A percentile compares a stretch with the other conserved stretches of the same genome.
phyloP scores from a whole-genome alignment of 768 basidiomycete genomes.

The Candolleomyces aberdarensis region DNA sequence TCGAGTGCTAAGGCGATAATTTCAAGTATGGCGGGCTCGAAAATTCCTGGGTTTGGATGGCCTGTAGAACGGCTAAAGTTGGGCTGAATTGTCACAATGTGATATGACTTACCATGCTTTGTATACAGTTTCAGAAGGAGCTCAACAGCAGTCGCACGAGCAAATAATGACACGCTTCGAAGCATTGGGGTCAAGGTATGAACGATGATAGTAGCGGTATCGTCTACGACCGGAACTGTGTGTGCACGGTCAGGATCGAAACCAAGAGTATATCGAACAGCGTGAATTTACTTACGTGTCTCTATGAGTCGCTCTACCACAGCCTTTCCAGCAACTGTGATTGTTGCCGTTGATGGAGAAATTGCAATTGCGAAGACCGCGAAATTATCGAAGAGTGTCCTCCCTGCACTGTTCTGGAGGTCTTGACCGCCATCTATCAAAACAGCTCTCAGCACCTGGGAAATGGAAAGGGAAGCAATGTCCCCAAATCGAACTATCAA shows the following conservation, averaged over 20 bases:
- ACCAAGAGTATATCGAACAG: background rate
- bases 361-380: background rate
- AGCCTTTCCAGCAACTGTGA: background rate
- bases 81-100: too few species aligned
- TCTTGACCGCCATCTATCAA: background rate
- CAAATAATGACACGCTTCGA: background rate
- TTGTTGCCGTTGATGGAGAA: background rate
- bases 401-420: background rate
- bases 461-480: background rate
- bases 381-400: background rate
- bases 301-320: background rate
- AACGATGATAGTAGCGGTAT: background rate
- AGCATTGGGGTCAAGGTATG: background rate
- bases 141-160: background rate
- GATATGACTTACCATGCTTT: background rate
- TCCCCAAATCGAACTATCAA: background rate
- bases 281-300: background rate
- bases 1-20: background rate
- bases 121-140: background rate
- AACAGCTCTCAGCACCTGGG: background rate
- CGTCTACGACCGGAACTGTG: background rate
- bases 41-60: background rate
- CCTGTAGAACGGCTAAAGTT: background rate
- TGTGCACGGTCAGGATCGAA: background rate
- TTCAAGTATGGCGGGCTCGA: background rate